Conservation (phyloP, 208 protist species). For the Leishmania aethiopica region DNA sequence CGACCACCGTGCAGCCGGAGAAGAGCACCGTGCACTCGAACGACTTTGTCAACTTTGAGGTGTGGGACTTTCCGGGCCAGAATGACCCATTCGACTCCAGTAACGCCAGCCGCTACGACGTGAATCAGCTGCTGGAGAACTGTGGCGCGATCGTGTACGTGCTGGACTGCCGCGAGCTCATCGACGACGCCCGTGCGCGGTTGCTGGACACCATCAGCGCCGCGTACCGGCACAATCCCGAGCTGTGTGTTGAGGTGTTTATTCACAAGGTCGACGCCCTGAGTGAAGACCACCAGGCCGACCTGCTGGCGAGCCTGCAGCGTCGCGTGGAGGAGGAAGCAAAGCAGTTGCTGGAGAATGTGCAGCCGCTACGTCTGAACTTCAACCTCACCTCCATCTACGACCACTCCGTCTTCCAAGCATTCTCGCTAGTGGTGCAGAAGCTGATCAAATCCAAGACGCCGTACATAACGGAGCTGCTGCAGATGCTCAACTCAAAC, state of each 20-base stretch:
- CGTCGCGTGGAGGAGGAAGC: slow-evolving; percentile 80
- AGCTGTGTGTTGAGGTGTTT: slow-evolving; percentile 87
- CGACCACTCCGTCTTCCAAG: slow-evolving; percentile 92
- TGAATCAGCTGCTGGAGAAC: slow-evolving; percentile 75
- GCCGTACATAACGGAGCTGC: slow-evolving; percentile 81
- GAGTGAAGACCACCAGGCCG: slow-evolving; percentile 85
- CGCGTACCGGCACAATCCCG: slow-evolving; percentile 72
- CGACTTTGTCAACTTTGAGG: slow-evolving; percentile 91
- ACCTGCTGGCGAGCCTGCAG: slow-evolving; percentile 80
- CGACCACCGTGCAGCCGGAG: slow-evolving; percentile 82
- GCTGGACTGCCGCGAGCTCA: slow-evolving; percentile 84
- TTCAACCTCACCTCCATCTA: slow-evolving; percentile 93
- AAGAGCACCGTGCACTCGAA: slow-evolving; percentile 81
- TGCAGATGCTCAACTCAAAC: slow-evolving; percentile 90
- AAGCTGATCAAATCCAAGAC: slow-evolving; percentile 79
- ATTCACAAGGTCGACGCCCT: slow-evolving; percentile 92
- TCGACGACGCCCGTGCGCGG: slow-evolving; percentile 78
- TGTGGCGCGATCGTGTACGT: slow-evolving; percentile 91
- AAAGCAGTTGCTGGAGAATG: slow-evolving; percentile 75
- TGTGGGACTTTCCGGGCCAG: slow-evolving; percentile 92
- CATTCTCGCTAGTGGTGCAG: slow-evolving; percentile 89
- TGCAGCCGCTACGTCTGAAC: slow-evolving; percentile 64
- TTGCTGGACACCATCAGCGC: slow-evolving; percentile 84
- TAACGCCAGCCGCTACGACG: slow-evolving; percentile 58
- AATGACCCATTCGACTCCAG: slow-evolving; percentile 82